Percentiles rank a stretch among this genome's conserved stretches.
These are phyloP conservation scores for Sanguinoderma infundibulare DNA, from an alignment of 1,284 basidiomycete genomes.

Conservation along the genomic window DNA sequence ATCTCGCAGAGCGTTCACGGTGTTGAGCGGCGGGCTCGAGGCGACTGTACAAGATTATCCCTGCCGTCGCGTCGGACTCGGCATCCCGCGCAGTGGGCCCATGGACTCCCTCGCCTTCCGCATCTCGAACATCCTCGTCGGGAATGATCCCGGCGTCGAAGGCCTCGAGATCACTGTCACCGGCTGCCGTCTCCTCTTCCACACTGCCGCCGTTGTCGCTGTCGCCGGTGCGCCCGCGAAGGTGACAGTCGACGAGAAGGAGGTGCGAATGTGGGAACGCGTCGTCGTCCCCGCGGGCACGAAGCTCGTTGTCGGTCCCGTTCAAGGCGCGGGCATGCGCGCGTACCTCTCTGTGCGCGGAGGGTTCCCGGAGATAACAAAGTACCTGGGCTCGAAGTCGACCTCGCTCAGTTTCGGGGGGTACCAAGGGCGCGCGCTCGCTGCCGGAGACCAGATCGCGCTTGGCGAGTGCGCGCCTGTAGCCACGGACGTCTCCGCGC, in stretches of 20 bases:
- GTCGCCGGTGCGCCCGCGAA: conserved; percentile 57
- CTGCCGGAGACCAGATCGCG: conserved; percentile 48
- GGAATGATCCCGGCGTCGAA: conserved; percentile 58
- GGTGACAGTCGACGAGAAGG: conserved; percentile 47
- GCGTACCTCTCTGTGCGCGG: conserved; percentile 62
- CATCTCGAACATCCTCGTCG: conserved; percentile 64
- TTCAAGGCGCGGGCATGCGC: conserved; percentile 46
- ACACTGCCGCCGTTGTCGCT: conserved; percentile 53
- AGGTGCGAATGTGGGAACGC: conserved; percentile 52
- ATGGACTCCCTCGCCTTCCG: conserved; percentile 67
- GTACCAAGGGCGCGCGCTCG: conserved; percentile 63
- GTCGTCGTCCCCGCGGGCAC: conserved; percentile 50
- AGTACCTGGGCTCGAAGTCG: conserved; percentile 66
- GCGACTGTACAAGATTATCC: conserved; percentile 71
- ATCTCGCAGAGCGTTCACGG: conserved; percentile 51
- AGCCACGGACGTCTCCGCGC: conserved; percentile 5
- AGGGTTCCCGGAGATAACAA: conserved; percentile 62
- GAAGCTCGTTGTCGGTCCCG: conserved; percentile 46
- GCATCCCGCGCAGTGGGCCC: conserved; percentile 71
- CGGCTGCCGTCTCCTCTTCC: conserved; percentile 44
- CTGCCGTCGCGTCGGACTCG: conserved; percentile 57
- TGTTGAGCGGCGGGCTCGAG: conserved; percentile 61
- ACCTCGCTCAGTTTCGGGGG: conserved; percentile 67
- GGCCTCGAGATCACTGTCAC: conserved; percentile 55
- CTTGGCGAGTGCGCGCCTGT: conserved; percentile 39